Percentiles rank a stretch among this genome's conserved stretches.
phyloP scores from a whole-genome alignment of 345 rosid genomes.

The Salix udensis region DNA sequence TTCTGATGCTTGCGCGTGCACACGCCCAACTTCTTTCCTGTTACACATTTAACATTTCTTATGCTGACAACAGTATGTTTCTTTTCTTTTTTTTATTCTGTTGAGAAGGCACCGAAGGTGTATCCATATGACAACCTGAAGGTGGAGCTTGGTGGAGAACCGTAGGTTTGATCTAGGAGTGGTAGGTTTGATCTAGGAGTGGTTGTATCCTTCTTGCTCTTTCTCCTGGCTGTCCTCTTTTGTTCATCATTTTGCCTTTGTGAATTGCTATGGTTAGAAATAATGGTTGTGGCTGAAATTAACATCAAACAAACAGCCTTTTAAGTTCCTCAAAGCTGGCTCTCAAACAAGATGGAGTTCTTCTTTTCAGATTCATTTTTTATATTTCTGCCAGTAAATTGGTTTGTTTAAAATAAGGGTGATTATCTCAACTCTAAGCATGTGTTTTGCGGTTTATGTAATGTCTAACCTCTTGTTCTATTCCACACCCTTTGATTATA shows the following conservation, averaged over 20 bases:
- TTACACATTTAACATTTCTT: not conserved
- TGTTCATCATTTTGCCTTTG: constrained; percentile 7
- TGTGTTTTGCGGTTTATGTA: too few species aligned
- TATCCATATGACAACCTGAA: constrained; percentile 91
- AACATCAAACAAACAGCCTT: constrained; percentile 14
- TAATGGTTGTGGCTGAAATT: constrained; percentile 23
- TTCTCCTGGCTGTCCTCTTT: constrained; percentile 4
- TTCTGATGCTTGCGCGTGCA: too few species aligned
- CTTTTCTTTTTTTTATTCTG: constrained; percentile 6
- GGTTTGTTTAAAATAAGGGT: too few species aligned
- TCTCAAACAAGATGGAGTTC: too few species aligned
- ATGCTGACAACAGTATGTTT: not conserved
- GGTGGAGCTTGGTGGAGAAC: constrained; percentile 97
- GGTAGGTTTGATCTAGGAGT: too few species aligned
- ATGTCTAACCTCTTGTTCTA: too few species aligned
- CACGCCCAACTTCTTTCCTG: too few species aligned
- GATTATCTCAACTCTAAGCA: too few species aligned
- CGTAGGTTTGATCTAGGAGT: constrained; percentile 27
- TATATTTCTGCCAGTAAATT: too few species aligned
- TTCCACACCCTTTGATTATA: too few species aligned
- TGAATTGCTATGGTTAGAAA: constrained; percentile 15
- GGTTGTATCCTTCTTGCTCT: constrained; percentile 2
- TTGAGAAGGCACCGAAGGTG: constrained; percentile 72
- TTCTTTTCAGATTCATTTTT: too few species aligned
- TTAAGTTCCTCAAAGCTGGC: not conserved